Percentiles rank a stretch among this genome's conserved stretches.
These are phyloP conservation scores for Penicillium lividum DNA, from an alignment of 495 filamentous ascomycete genomes.

Conservation along the genomic window DNA sequence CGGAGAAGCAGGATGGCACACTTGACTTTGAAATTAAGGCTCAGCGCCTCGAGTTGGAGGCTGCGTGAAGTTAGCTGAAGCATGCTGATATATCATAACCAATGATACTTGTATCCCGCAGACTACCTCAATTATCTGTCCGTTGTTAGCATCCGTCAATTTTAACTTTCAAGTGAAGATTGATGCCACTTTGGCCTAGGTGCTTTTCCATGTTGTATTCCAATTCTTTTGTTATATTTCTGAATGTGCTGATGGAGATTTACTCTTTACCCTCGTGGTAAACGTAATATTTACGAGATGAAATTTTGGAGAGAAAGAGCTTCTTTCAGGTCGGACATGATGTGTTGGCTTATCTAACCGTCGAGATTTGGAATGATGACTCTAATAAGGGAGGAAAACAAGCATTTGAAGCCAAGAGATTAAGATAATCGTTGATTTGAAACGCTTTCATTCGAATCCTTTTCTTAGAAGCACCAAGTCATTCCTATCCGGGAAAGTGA, in stretches of 20 bases:
- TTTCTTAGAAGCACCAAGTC: background rate
- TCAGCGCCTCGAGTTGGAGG: conserved; percentile 5
- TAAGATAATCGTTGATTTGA: background rate
- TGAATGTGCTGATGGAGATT: conserved; percentile 14
- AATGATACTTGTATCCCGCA: background rate
- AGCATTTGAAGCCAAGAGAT: background rate
- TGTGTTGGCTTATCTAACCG: background rate
- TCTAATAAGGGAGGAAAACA: background rate
- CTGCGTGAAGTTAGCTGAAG: background rate
- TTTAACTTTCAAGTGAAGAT: background rate
- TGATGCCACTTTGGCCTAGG: background rate
- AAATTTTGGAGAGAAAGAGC: conserved; percentile 2
- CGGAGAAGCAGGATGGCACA: conserved; percentile 3
- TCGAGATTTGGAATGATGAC: background rate
- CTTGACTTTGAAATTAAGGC: background rate
- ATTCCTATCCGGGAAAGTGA: background rate
- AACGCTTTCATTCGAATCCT: background rate
- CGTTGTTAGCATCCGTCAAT: too few relatives aligned
- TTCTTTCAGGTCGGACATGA: conserved; percentile 14
- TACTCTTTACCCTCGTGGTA: conserved; percentile 18
- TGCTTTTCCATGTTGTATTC: conserved; percentile 9
- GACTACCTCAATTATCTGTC: background rate
- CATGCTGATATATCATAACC: too few relatives aligned
- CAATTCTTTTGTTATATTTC: conserved; percentile 10
- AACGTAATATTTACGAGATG: conserved; percentile 17